phyloP scores from a whole-genome alignment of 495 filamentous ascomycete species.

The Penicillium silybi region DNA sequence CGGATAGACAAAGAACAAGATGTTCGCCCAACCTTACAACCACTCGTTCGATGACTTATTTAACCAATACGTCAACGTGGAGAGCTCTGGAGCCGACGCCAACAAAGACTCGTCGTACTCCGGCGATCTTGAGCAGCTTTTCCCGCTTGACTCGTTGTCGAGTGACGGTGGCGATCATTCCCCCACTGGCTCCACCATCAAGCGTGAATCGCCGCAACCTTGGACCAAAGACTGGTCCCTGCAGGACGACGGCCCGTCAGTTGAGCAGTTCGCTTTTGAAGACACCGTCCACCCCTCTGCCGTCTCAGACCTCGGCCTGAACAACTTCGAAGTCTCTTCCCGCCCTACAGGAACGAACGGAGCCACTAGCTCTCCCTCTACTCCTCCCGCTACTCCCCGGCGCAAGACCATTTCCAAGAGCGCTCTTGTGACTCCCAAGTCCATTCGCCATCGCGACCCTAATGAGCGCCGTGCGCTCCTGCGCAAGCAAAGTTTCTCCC shows the following conservation, averaged over 20 bases:
- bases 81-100: conserved; percentile 36
- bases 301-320: conserved; percentile 33
- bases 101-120: conserved; percentile 44
- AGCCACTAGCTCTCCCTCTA: conserved; percentile 35
- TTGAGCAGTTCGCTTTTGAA: conserved; percentile 35
- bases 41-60: conserved; percentile 52
- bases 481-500: conserved; percentile 45
- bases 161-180: conserved; percentile 47
- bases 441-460: conserved; percentile 38
- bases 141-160: conserved; percentile 40
- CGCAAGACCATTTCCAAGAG: conserved; percentile 33
- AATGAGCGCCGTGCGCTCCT: conserved; percentile 37
- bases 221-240: conserved; percentile 43
- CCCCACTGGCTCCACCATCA: conserved; percentile 34
- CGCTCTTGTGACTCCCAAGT: conserved; percentile 39
- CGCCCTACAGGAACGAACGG: conserved; percentile 16
- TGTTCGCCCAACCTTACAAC: conserved; percentile 46
- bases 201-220: conserved; percentile 36
- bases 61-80: conserved; percentile 50
- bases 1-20: conserved; percentile 41
- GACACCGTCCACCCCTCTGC: conserved; percentile 40
- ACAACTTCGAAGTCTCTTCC: conserved; percentile 34
- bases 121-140: conserved; percentile 42
- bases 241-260: conserved; percentile 29
- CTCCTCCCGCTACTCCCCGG: conserved; percentile 41